A percentile compares a stretch with the other conserved stretches of the same genome.
phyloP scores from a whole-genome alignment of 208 protist species.

The Zelonia costaricensis region DNA sequence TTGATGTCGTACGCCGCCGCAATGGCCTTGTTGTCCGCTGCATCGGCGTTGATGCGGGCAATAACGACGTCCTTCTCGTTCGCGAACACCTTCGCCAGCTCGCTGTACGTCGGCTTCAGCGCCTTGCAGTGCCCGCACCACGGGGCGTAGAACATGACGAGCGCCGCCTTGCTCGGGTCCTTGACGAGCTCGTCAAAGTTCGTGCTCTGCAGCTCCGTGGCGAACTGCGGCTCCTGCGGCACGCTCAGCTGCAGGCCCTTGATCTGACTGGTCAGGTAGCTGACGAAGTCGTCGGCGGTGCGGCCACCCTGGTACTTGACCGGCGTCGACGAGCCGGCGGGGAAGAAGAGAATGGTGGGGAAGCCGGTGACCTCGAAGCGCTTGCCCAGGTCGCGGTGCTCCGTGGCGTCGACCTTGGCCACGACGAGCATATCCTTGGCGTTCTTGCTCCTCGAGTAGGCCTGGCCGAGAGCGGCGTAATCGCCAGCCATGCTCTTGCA shows the following conservation, averaged over 20 bases:
- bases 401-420: conserved; percentile 68
- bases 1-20: conserved; percentile 33
- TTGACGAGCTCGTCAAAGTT: conserved; percentile 45
- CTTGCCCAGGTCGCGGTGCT: conserved; percentile 37
- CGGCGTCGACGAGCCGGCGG: conserved; percentile 36
- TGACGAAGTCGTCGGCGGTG: conserved; percentile 35
- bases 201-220: conserved; percentile 31
- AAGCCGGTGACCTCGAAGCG: conserved; percentile 51
- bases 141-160: conserved; percentile 81
- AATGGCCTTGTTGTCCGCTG: conserved; percentile 30
- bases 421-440: conserved; percentile 47
- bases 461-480: conserved; percentile 32
- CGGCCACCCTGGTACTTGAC: conserved; percentile 40
- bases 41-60: conserved; percentile 57
- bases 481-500: conserved; percentile 67
- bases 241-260: conserved; percentile 23
- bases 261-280: conserved; percentile 43
- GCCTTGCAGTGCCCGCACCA: conserved; percentile 92
- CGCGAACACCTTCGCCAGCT: conserved; percentile 46
- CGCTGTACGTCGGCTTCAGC: conserved; percentile 59
- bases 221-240: conserved; percentile 26
- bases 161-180: conserved; percentile 48
- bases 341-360: conserved; percentile 79
- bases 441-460: conserved; percentile 24
- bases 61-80: conserved; percentile 78